Base-by-base conservation (phyloP, 306 rosid genomes). In the Benincasa hispida region DNA sequence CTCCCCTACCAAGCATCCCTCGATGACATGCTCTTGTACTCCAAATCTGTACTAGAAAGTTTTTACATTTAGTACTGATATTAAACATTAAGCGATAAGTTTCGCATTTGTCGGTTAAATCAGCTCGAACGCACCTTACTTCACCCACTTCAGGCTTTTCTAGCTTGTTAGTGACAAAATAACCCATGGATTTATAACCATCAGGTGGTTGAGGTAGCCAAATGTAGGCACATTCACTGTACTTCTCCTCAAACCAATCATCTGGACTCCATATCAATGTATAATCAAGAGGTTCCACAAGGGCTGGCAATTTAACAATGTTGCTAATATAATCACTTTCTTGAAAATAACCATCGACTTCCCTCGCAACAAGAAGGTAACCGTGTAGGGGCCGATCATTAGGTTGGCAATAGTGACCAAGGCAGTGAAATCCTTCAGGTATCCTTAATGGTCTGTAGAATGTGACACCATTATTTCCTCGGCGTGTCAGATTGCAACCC, bases 161-260 rank as follows among this genome's bases (percentile, higher is more conserved):
- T 21, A 89, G 88, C 32, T 18, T 81, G 74, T 83, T 70, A 10
- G 98, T 86, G 34, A 90, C 97, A 76, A 93, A 81, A 81, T 78
- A 90, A 8, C 98, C 97, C 74, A 91, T 79, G 63, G 91, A 85
- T 83, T 75, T 85, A 77, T 91, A 93, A 67, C 97, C 97, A 68
- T 88, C 87, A 69, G 94, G 89, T 69, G 97, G 91, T 74, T 75
- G 90, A 67, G 98, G 98, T 18, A 81, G 77, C 98, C 97, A 93
- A 85, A 91, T 81, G 81, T 87, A 90, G 79, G 88, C 91, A 84
- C 76, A 78, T 68, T 63, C 86, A 63, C 72, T 75, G 24, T 79
- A 48, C 28, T 45, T 57, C 32, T 79, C 88, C 72, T 82, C 86
- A 59, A 76, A 85, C 69, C 87, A 89, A 41, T 87, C 86, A 82